Evolutionary conservation across 75 land plant species (phyloP).

Genomic region (Gnetum montanum): DNA sequence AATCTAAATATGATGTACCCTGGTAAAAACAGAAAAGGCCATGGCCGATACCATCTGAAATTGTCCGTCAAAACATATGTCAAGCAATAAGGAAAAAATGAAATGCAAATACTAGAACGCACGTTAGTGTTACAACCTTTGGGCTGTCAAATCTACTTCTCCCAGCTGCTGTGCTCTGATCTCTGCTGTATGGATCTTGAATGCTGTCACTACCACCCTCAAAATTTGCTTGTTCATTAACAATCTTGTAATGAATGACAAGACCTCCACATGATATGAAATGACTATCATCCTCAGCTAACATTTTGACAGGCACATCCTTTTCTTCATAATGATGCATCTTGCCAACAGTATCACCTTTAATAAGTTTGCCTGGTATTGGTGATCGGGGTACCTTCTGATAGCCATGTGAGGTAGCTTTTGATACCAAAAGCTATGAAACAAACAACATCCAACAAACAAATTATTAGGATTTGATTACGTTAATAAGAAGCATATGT

Average conservation of each 20-base stretch:
- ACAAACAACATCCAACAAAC: neutral
- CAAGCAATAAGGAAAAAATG: too few species aligned
- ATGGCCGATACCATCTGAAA: neutral
- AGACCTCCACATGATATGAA: conserved; percentile 55
- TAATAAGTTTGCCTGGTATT: conserved; percentile 39
- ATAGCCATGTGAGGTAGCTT: conserved; percentile 36
- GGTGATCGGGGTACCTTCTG: conserved; percentile 64
- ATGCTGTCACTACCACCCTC: conserved; percentile 14
- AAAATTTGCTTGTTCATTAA: conserved; percentile 21
- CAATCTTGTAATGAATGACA: conserved; percentile 59
- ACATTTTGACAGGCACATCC: conserved; percentile 49
- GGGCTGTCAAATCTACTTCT: conserved; percentile 21
- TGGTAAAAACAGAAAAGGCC: conserved; percentile 1
- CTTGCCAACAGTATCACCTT: conserved; percentile 39
- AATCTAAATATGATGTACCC: conserved; percentile 15
- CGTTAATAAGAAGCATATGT: too few species aligned
- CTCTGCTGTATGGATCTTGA: conserved; percentile 7
- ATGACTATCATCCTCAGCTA: conserved; percentile 64
- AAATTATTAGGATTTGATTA: too few species aligned
- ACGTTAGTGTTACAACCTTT: conserved; percentile 9
- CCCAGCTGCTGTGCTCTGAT: conserved; percentile 9
- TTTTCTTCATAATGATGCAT: conserved; percentile 27
- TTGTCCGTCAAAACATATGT: conserved; percentile 16
- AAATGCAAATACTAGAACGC: conserved; percentile 12
- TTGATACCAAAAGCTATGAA: conserved; percentile 56